These are phyloP conservation scores for Rhododendron griersonianum DNA, from an alignment of 148 eudicot species.

Conservation along the genomic window DNA sequence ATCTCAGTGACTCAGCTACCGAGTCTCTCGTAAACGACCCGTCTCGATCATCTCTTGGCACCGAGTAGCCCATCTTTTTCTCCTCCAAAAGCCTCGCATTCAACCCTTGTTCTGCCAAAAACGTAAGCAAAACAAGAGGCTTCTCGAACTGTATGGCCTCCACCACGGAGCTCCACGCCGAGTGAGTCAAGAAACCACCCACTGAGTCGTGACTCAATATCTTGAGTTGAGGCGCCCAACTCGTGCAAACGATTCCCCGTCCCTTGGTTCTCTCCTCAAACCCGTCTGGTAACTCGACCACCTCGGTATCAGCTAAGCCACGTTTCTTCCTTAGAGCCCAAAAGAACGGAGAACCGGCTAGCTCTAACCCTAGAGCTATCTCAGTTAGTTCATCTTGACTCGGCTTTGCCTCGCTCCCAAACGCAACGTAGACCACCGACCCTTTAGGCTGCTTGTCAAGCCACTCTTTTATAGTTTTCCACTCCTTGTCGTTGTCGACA, in stretches of 20 bases:
- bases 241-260: constrained; percentile 11
- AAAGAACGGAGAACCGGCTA: too few relatives aligned
- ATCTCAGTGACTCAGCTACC: constrained; percentile 12
- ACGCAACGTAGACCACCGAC: too few relatives aligned
- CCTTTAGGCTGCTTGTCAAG: too few relatives aligned
- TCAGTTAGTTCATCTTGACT: too few relatives aligned
- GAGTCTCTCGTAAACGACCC: constrained; percentile 6
- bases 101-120: constrained; percentile 9
- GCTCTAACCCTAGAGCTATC: too few relatives aligned
- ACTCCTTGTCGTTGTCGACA: too few relatives aligned
- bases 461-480: too few relatives aligned
- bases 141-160: constrained; percentile 5
- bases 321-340: too few relatives aligned
- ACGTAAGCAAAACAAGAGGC: neutral
- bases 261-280: constrained; percentile 8
- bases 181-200: constrained; percentile 1
- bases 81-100: constrained; percentile 14
- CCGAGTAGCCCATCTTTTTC: neutral
- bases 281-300: neutral
- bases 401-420: too few relatives aligned
- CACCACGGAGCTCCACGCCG: constrained; percentile 1
- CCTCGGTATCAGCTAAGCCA: too few relatives aligned
- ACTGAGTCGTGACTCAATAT: constrained; percentile 10
- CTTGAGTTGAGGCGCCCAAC: constrained; percentile 15
- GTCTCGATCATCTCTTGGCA: constrained; percentile 10